Conservation (phyloP, 2,329 filamentous ascomycete species). For the Arthrinium puccinioides region DNA sequence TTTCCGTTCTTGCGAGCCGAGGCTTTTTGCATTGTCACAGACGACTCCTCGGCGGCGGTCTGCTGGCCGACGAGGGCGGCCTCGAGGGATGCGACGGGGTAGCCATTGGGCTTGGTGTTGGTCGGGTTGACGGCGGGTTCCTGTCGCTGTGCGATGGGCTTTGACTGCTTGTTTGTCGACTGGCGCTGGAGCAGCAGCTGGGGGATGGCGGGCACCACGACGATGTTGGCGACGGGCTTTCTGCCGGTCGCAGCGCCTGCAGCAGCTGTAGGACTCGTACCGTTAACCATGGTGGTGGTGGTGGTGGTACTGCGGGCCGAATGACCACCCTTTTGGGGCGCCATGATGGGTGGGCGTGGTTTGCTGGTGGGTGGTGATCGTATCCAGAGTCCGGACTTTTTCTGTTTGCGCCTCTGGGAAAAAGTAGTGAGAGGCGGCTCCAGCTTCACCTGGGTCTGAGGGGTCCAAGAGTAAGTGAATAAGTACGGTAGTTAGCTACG, state of each 20-base stretch:
- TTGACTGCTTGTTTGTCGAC: not conserved
- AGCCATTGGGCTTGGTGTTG: conserved; percentile 12
- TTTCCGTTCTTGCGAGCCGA: conserved; percentile 1
- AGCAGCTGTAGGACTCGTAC: not conserved
- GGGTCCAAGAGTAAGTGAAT: too few relatives aligned
- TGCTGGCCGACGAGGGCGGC: conserved; percentile 20
- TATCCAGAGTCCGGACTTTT: too few relatives aligned
- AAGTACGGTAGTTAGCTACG: too few relatives aligned
- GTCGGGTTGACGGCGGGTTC: not conserved
- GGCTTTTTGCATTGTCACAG: conserved; percentile 1
- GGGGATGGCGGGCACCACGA: conserved; percentile 23
- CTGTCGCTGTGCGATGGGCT: conserved; percentile 1
- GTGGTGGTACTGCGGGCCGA: conserved; percentile 6
- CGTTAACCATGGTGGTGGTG: not conserved
- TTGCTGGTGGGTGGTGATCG: too few relatives aligned
- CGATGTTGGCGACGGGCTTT: conserved; percentile 10
- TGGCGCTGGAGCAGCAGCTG: conserved; percentile 20
- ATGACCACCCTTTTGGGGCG: conserved; percentile 16
- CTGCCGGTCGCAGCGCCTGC: not conserved
- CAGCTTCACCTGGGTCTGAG: too few relatives aligned
- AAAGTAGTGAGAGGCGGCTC: too few relatives aligned
- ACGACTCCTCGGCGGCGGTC: conserved; percentile 5
- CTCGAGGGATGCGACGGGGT: conserved; percentile 21
- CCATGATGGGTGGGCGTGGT: conserved; percentile 18
- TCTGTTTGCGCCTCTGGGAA: too few relatives aligned